Percentiles rank a stretch among this genome's conserved stretches.
Evolutionary conservation across 306 rosid species (phyloP).

Genomic region (Prunus mume): DNA sequence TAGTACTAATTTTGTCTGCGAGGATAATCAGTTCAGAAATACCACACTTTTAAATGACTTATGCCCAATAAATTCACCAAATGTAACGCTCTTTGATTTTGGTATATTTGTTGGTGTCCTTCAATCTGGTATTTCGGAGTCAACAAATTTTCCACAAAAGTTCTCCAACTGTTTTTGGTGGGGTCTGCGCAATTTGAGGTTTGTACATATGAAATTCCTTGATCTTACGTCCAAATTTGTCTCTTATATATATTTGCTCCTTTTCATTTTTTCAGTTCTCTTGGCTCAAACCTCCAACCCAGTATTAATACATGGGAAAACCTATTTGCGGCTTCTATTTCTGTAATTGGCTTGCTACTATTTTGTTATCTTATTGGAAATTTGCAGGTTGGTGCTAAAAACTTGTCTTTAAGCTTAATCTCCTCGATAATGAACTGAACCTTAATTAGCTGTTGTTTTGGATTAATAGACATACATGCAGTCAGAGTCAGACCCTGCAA

Average conservation of each 20-base stretch:
- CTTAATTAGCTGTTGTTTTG: not conserved
- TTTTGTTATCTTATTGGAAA: slow-evolving; percentile 26
- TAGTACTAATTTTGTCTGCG: not conserved
- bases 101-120: slow-evolving; percentile 30
- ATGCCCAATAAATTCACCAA: slow-evolving; percentile 12
- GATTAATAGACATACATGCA: not conserved
- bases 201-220: not conserved
- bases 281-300: slow-evolving; percentile 19
- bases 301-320: slow-evolving; percentile 28
- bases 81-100: not conserved
- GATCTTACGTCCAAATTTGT: not conserved
- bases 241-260: not conserved
- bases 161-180: slow-evolving; percentile 25
- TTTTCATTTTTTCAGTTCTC: not conserved
- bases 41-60: not conserved
- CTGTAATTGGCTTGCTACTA: slow-evolving; percentile 23
- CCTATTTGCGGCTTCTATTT: slow-evolving; percentile 18
- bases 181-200: slow-evolving; percentile 39
- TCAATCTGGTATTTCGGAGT: slow-evolving; percentile 17
- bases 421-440: too few species aligned
- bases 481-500: not conserved
- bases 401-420: too few species aligned
- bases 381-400: slow-evolving; percentile 23
- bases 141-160: slow-evolving; percentile 14
- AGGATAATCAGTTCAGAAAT: too few species aligned